phyloP scores from a whole-genome alignment of 225 moss, liverwort and hornwort species.

The Neckera pumila region DNA sequence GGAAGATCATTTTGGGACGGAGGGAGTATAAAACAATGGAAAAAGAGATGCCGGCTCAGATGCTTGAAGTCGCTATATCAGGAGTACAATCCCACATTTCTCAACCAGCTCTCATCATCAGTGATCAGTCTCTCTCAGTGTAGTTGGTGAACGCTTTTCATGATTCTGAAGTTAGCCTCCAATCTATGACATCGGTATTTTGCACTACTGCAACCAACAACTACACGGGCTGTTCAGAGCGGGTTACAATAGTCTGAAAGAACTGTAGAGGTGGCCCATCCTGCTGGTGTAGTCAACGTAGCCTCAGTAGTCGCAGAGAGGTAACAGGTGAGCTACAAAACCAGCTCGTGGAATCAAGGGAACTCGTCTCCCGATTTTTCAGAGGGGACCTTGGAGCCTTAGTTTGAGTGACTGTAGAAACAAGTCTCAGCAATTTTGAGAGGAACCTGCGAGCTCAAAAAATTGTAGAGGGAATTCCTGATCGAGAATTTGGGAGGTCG shows the following conservation, averaged over 20 bases:
- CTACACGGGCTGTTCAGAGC: neutral
- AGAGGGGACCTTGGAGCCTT: too few relatives aligned
- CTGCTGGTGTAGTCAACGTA: neutral
- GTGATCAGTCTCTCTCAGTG: neutral
- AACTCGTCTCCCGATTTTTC: neutral
- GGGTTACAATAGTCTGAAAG: neutral
- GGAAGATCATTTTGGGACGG: too few relatives aligned
- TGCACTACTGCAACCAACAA: neutral
- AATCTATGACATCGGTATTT: neutral
- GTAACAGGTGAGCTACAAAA: neutral
- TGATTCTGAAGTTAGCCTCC: too few relatives aligned
- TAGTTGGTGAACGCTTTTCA: neutral
- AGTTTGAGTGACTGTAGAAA: neutral
- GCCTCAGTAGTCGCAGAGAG: neutral
- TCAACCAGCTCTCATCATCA: neutral
- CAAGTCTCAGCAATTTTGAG: neutral
- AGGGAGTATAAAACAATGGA: neutral
- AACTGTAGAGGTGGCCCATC: neutral
- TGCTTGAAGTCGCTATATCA: neutral
- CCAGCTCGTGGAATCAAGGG: neutral
- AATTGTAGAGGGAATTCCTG: too few relatives aligned
- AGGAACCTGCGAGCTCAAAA: neutral
- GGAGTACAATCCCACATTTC: neutral
- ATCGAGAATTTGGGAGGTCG: neutral
- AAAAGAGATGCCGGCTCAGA: neutral